Evolutionary conservation across 345 rosid species (phyloP), one percentile per base, ranked within the genome.

Genomic region (Aquilaria malaccensis): DNA sequence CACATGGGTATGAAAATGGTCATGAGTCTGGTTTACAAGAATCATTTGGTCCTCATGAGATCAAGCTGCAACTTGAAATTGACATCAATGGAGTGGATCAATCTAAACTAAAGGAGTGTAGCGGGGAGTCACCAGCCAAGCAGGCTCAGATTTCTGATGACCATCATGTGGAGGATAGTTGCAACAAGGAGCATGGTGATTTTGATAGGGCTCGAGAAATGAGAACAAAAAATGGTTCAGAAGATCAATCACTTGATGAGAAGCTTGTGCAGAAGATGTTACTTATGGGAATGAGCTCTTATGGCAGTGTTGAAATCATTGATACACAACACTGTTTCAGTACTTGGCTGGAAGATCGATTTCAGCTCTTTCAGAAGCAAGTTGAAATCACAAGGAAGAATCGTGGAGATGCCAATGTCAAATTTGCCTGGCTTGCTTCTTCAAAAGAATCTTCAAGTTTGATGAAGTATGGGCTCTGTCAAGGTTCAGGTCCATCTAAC

Each of bases 381-480:
- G 75, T 80, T 60, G 91, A 88, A 61, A 79, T 95, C 29, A 83
- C 82, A 0, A 65, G 70, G 60, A 79, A 70, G 60, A 75, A 69
- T 56, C 96, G 98, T n/a, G 96, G 97, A 43, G 78, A 81, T 70
- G 88, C 97, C 45, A 91, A 88, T 68, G 77, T 95, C 64, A 70
- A 71, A 57, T 81, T 80, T 64, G 99, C 94, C 22, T 95, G 99
- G 99, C 99, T 95, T 77, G 81, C 88, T 77, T 61, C 82, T 50
- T 74, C 91, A 41, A 83, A 78, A 69, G 77, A 53, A 62, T 72
- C 76, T 30, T 49, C 88, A 33, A 61, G 80, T 46, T 67, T 74
- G 0, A 45, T 95, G 79, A 63, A 3, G 52, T 85, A 77, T 52
- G 98, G 98, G 37, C 82, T 91, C 66, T 88, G 95, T 58, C 79